Base-by-base conservation (phyloP, 306 rosid genomes). In the Elaeagnus macrophylla region DNA sequence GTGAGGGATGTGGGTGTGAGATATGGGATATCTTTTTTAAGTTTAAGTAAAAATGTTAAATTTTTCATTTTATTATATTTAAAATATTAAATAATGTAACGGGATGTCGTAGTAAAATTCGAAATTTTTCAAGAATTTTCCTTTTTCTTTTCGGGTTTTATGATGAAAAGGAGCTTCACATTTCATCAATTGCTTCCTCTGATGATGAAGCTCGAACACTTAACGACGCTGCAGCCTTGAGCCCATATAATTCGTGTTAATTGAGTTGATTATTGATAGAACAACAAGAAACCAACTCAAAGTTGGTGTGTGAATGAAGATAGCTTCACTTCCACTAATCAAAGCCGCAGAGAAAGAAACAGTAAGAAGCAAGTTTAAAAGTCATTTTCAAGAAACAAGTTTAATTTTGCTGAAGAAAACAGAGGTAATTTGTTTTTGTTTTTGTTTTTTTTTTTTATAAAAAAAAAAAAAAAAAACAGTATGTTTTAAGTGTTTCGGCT, bases 101-200 rank as follows among this genome's bases (percentile, higher is more conserved):
- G n/a, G n/a, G n/a, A n/a, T n/a, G n/a, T n/a, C n/a, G n/a, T n/a
- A n/a, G n/a, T n/a, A n/a, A n/a, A n/a, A n/a, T n/a, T n/a, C n/a
- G n/a, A n/a, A n/a, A n/a, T n/a, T n/a, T n/a, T n/a, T n/a, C n/a
- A n/a, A n/a, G n/a, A 77, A 74, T 57, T 83, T 50, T 76, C 52
- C 17, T 10, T 46, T 18, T 18, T 47, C 37, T 5, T 8, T 16
- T 32, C 19, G 39, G 64, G 65, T 60, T 43, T 48, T 58, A 10
- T 67, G 49, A 49, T 10, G 53, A 37, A 64, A 50, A 89, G 95
- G 80, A 72, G 61, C 75, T 74, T 65, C 72, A 83, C n/a, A 67
- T 48, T 77, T 72, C 79, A 32, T 48, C n/a, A n/a, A n/a, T n/a
- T n/a, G n/a, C n/a, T n/a, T n/a, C n/a, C 55, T 76, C 87, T 0